These are phyloP conservation scores for Nepenthes mirabilis DNA, from an alignment of 148 eudicot species.

Conservation along the genomic window DNA sequence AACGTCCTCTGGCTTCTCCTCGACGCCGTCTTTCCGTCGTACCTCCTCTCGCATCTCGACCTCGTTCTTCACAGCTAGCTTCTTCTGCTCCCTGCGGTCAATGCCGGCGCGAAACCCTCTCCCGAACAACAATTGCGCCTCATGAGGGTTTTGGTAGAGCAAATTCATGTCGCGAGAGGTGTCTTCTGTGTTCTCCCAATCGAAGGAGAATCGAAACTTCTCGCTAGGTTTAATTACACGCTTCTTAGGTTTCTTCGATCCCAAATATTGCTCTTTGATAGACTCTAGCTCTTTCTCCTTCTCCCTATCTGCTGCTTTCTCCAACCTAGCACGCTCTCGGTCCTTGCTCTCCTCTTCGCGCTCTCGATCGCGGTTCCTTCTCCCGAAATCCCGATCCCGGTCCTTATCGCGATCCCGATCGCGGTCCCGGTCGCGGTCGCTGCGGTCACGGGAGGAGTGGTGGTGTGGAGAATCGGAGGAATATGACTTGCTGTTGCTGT, in stretches of 20 bases:
- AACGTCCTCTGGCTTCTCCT: constrained; percentile 26
- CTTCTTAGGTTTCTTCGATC: constrained; percentile 70
- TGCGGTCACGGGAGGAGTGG: not conserved
- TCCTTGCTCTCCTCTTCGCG: constrained; percentile 60
- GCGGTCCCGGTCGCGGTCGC: constrained; percentile 28
- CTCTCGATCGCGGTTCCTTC: constrained; percentile 48
- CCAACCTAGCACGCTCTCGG: constrained; percentile 49
- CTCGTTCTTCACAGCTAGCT: constrained; percentile 30
- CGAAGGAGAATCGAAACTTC: constrained; percentile 16
- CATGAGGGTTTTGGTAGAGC: constrained; percentile 57
- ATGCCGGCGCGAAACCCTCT: constrained; percentile 39
- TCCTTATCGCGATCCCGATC: constrained; percentile 37
- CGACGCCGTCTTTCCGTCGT: constrained; percentile 24
- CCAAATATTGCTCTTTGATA: constrained; percentile 75
- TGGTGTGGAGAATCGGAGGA: too few relatives aligned
- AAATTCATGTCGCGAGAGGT: constrained; percentile 69
- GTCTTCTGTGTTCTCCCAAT: constrained; percentile 72
- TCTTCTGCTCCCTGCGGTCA: constrained; percentile 38
- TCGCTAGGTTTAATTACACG: constrained; percentile 5
- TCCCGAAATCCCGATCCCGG: constrained; percentile 41
- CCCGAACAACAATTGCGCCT: constrained; percentile 46
- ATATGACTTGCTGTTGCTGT: too few relatives aligned
- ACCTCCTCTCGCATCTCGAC: constrained; percentile 30
- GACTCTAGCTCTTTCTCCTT: constrained; percentile 61
- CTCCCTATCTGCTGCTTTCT: constrained; percentile 62